A percentile compares a stretch with the other conserved stretches of the same genome.
Evolutionary conservation across 2,329 filamentous ascomycete genomes (phyloP).

Genomic region (Colletotrichum horii): DNA sequence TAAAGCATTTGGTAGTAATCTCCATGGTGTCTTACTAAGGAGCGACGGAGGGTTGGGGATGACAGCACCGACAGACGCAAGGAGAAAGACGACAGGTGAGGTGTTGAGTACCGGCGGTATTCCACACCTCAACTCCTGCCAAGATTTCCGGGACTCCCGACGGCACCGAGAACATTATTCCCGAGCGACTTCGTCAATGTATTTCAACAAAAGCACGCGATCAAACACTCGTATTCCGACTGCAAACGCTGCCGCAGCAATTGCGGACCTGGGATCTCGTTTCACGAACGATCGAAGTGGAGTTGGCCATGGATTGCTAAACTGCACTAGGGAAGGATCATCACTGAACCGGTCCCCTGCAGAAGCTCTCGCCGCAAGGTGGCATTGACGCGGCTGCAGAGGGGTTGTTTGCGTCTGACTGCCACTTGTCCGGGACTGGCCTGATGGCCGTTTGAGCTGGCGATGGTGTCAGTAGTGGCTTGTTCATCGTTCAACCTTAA

Average conservation of each 20-base stretch:
- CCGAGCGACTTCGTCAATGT: not conserved
- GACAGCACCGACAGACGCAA: not conserved
- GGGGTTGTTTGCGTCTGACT: not conserved
- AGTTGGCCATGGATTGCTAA: not conserved
- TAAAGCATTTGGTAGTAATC: not conserved
- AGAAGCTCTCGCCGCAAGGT: not conserved
- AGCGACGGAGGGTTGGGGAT: not conserved
- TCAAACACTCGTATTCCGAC: not conserved
- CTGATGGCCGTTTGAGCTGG: not conserved
- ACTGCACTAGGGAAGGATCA: not conserved
- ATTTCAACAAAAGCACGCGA: not conserved
- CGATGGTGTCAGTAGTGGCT: not conserved
- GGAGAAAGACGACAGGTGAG: not conserved
- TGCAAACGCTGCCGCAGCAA: not conserved
- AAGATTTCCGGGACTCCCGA: not conserved
- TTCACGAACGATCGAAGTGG: not conserved
- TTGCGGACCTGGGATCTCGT: not conserved
- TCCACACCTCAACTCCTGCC: not conserved
- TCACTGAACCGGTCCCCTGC: not conserved
- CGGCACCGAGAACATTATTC: not conserved
- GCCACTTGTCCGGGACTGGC: not conserved
- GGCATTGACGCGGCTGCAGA: not conserved
- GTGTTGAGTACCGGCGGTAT: not conserved
- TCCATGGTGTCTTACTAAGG: not conserved
- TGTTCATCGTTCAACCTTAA: not conserved